Conservation (phyloP, 305 asterid genomes). For the Fraxinus platypoda region DNA sequence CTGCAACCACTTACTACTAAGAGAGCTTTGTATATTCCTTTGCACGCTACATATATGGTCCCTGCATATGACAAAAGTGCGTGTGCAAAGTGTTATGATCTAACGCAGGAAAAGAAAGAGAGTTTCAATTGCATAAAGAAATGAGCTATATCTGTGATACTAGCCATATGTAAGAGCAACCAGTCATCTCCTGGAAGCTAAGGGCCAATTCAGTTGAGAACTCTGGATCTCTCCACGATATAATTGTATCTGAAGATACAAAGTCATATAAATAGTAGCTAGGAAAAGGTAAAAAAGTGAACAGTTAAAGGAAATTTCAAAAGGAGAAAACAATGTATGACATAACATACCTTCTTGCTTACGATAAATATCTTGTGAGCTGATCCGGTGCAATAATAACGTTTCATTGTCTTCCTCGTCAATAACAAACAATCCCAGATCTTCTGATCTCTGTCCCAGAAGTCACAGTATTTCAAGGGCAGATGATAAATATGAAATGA, state of each 20-base stretch:
- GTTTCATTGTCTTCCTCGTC: slow-evolving; percentile 86
- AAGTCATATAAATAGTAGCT: slow-evolving; percentile 4
- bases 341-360: slow-evolving; percentile 87
- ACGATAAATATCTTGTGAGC: slow-evolving; percentile 89
- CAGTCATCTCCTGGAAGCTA: slow-evolving; percentile 96
- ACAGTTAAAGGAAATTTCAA: neutral
- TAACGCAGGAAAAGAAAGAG: slow-evolving; percentile 2
- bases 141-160: slow-evolving; percentile 32
- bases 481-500: slow-evolving; percentile 10
- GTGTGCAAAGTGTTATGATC: neutral
- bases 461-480: slow-evolving; percentile 25
- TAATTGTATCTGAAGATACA: slow-evolving; percentile 69
- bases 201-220: slow-evolving; percentile 92
- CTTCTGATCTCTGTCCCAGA: slow-evolving; percentile 83
- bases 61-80: slow-evolving; percentile 49
- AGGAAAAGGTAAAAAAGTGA: slow-evolving; percentile 12
- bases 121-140: neutral
- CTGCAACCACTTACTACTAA: slow-evolving; percentile 63
- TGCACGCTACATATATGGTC: slow-evolving; percentile 85
- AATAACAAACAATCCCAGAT: slow-evolving; percentile 72
- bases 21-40: slow-evolving; percentile 73
- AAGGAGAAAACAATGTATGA: slow-evolving; percentile 8
- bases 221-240: slow-evolving; percentile 97
- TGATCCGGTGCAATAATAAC: slow-evolving; percentile 78
- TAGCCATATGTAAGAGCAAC: slow-evolving; percentile 95